Base-by-base conservation (phyloP, 352 stramenopile genomes). In the Phytophthora agathidicida region DNA sequence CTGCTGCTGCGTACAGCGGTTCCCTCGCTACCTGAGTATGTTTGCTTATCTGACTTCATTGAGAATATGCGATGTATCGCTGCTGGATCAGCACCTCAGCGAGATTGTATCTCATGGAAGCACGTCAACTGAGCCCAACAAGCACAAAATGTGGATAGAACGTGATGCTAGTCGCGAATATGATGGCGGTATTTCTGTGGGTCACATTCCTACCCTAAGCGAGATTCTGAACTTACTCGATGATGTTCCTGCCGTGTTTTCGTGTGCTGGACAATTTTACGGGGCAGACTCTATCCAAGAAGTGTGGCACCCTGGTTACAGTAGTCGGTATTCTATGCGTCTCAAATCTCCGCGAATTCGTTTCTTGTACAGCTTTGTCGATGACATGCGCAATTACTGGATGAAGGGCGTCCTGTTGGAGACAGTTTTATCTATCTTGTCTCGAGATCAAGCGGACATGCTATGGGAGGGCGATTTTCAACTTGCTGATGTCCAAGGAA, bases 291-390 rank as follows among this genome's bases (percentile, higher is more conserved):
- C 65, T 5, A 93, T 95, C 14, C 84, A 95, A 48, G 77, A 94
- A 62, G 23, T 50, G 6, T 95, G 86, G 86, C 86, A 95, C 46
- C 86, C 86, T 48, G 86, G 86, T 1, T 95, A 92, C 33, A 80
- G 75, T 42, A 92, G 80, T 33, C 73, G 83, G 10, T 89, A 88
- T 32, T 83, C 81, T 0, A 63, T 95, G 8, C 84, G 86, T 0
- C 52, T 95, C 0, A 87, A 85, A 37, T 92, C 86, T 9, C 86
- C 86, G 14, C 77, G 84, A 7, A 90, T 94, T 26, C 83, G 86
- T 17, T 87, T 95, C 31, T 60, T 95, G 19, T 93, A 92, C 57
- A 86, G 80, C 28, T 94, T 95, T 56, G 54, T 95, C 16, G 74
- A 90, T 41, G 86, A 95, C 28, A 73, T 95, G 42, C 77, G 79